Evolutionary conservation across 495 filamentous ascomycete genomes (phyloP).

Genomic region (Bathelium albidoporum): DNA sequence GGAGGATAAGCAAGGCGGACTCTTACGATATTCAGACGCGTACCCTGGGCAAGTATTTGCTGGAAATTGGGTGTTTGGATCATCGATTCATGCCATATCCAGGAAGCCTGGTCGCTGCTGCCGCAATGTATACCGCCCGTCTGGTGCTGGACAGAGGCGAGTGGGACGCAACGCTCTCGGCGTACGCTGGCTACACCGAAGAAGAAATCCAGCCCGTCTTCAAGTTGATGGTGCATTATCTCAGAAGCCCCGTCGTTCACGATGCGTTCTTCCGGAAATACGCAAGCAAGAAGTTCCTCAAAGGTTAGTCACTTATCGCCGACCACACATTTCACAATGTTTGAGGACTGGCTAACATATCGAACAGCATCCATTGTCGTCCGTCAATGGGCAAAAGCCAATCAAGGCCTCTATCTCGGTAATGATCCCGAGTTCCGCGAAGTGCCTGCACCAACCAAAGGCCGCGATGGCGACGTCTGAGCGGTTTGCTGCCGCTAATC

Average conservation of each 20-base stretch:
- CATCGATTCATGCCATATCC: slow-evolving; percentile 80
- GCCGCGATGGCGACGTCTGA: background rate
- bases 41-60: slow-evolving; percentile 94
- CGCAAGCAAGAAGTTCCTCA: slow-evolving; percentile 95
- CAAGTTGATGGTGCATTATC: slow-evolving; percentile 89
- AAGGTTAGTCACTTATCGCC: slow-evolving; percentile 51
- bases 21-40: slow-evolving; percentile 96
- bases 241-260: slow-evolving; percentile 75
- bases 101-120: slow-evolving; percentile 82
- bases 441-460: background rate
- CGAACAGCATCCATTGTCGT: slow-evolving; percentile 75
- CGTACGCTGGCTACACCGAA: slow-evolving; percentile 90
- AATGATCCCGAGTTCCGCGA: slow-evolving; percentile 4
- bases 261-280: slow-evolving; percentile 99
- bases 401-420: slow-evolving; percentile 8
- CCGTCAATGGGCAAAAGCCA: slow-evolving; percentile 83
- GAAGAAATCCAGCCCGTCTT: slow-evolving; percentile 88
- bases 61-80: slow-evolving; percentile 92
- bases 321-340: background rate
- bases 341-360: slow-evolving; percentile 16
- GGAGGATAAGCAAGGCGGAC: slow-evolving; percentile 96
- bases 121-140: slow-evolving; percentile 88
- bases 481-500: background rate
- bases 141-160: slow-evolving; percentile 77
- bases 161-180: slow-evolving; percentile 85